Conservation (phyloP, 2,329 filamentous ascomycete genomes). For the Xylaria arbuscula region DNA sequence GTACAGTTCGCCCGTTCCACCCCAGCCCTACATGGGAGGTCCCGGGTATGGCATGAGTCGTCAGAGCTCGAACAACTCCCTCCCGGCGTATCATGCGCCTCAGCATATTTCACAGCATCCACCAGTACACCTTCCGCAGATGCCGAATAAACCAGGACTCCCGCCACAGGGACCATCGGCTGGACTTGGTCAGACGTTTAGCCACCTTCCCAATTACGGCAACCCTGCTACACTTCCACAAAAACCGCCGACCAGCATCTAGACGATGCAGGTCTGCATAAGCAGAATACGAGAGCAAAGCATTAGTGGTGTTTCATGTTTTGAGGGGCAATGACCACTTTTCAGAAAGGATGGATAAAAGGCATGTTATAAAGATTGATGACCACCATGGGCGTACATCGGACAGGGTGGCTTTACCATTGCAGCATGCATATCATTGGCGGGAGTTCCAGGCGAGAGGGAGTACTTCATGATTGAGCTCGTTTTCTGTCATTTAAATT, state of each 20-base stretch:
- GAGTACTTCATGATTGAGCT: constrained; percentile 36
- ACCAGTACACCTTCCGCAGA: constrained; percentile 57
- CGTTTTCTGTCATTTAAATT: constrained; percentile 38
- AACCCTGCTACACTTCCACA: constrained; percentile 70
- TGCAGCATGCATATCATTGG: constrained; percentile 46
- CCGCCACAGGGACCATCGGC: constrained; percentile 53
- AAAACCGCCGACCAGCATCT: constrained; percentile 65
- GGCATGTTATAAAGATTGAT: constrained; percentile 42
- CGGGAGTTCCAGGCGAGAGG: constrained; percentile 46
- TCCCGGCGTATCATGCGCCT: constrained; percentile 60
- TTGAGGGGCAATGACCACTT: constrained; percentile 39
- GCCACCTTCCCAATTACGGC: constrained; percentile 67
- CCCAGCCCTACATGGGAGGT: constrained; percentile 58
- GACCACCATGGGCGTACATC: constrained; percentile 46
- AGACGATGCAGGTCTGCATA: constrained; percentile 48
- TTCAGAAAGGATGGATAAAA: constrained; percentile 45
- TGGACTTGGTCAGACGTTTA: constrained; percentile 57
- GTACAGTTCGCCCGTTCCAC: constrained; percentile 60
- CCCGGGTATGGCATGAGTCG: constrained; percentile 66
- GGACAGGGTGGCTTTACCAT: constrained; percentile 41
- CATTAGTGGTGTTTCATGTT: constrained; percentile 48
- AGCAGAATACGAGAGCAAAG: constrained; percentile 46
- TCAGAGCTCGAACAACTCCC: constrained; percentile 66
- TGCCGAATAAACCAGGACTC: constrained; percentile 60
- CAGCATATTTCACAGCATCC: constrained; percentile 55